A percentile compares a stretch with the other conserved stretches of the same genome.
Evolutionary conservation across 305 asterid species (phyloP).

Genomic region (Stenogyne calaminthoides): DNA sequence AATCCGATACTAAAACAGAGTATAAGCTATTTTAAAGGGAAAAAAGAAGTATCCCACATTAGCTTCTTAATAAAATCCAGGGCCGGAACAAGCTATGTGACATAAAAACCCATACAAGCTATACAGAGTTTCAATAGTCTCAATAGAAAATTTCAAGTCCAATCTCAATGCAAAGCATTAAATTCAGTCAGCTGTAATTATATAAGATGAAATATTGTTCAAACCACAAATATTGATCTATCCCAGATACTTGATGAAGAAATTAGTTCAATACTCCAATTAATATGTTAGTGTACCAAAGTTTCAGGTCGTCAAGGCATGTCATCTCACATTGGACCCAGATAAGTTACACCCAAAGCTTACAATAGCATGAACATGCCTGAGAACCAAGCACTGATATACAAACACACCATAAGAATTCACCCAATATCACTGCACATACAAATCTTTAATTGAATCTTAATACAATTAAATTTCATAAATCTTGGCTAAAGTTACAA

Average conservation of each 20-base stretch:
- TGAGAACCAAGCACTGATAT: not conserved
- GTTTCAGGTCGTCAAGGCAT: slow-evolving; percentile 19
- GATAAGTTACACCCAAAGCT: slow-evolving; percentile 6
- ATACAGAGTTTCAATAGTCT: not conserved
- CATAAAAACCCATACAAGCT: not conserved
- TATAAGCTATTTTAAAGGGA: not conserved
- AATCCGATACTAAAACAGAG: not conserved
- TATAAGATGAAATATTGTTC: not conserved
- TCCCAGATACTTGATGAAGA: slow-evolving; percentile 5
- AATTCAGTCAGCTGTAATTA: slow-evolving; percentile 1
- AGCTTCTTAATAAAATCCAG: not conserved
- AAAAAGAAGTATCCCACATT: not conserved
- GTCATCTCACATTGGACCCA: slow-evolving; percentile 10
- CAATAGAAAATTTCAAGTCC: not conserved
- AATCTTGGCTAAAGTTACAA: slow-evolving; percentile 6
- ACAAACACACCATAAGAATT: not conserved
- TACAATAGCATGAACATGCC: not conserved
- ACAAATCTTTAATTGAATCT: not conserved
- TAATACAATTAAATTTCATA: slow-evolving; percentile 1
- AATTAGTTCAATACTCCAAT: not conserved
- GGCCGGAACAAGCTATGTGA: too few species aligned
- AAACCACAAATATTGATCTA: slow-evolving; percentile 2
- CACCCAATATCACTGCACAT: slow-evolving; percentile 22
- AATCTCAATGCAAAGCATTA: too few species aligned
- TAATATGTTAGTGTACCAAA: not conserved